Conservation (phyloP, 1,284 basidiomycete genomes). For the Papiliotrema fonsecae region DNA sequence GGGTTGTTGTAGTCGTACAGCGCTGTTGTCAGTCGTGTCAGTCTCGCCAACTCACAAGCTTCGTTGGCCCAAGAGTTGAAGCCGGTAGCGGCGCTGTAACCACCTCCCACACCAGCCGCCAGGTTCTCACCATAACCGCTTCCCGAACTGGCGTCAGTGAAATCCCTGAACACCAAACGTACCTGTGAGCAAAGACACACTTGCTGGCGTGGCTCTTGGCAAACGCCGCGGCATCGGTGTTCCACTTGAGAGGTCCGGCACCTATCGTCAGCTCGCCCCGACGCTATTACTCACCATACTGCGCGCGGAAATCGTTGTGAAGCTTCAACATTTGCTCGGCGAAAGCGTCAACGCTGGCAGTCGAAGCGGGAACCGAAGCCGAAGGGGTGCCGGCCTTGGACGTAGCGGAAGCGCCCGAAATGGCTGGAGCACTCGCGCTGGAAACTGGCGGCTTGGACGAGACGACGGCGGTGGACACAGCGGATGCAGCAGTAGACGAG, state of each 20-base stretch:
- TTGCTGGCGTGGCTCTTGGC: slow-evolving; percentile 6
- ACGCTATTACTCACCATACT: slow-evolving; percentile 21
- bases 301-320: slow-evolving; percentile 35
- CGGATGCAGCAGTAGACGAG: slow-evolving; percentile 3
- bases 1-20: slow-evolving; percentile 30
- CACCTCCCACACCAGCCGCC: slow-evolving; percentile 24
- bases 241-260: slow-evolving; percentile 12
- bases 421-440: background rate
- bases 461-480: background rate
- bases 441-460: background rate
- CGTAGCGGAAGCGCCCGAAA: background rate
- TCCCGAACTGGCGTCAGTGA: background rate
- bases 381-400: background rate
- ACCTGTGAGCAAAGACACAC: slow-evolving; percentile 13
- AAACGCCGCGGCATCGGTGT: slow-evolving; percentile 6
- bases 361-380: background rate
- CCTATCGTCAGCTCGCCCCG: background rate
- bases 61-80: slow-evolving; percentile 38
- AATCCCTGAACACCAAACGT: slow-evolving; percentile 8
- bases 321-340: slow-evolving; percentile 15
- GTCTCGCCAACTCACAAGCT: slow-evolving; percentile 18
- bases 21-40: slow-evolving; percentile 9
- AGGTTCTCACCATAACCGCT: slow-evolving; percentile 29
- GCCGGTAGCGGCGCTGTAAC: slow-evolving; percentile 19
- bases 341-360: background rate